Evolutionary conservation across 176 grass and related monocot genomes (phyloP).

Genomic region (Hsuehochloa calcarea): DNA sequence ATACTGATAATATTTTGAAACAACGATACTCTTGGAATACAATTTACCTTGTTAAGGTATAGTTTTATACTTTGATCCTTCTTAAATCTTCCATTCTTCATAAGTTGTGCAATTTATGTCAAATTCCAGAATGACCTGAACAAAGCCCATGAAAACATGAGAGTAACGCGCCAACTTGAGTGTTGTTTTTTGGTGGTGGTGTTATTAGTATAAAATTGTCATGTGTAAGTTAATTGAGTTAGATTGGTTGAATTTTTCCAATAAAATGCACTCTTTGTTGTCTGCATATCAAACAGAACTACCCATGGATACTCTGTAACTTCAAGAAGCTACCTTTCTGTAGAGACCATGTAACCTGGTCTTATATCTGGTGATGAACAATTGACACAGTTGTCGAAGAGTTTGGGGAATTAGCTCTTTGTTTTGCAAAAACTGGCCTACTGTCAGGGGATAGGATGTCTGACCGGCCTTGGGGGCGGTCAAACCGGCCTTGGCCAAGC

Average conservation of each 20-base stretch:
- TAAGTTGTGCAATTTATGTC: neutral
- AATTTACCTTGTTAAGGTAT: conserved; percentile 9
- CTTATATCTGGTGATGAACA: too few species aligned
- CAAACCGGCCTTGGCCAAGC: too few species aligned
- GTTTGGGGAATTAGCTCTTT: too few species aligned
- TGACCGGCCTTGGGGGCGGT: too few species aligned
- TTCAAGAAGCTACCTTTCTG: neutral
- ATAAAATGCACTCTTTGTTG: neutral
- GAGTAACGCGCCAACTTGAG: neutral
- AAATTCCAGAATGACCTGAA: neutral
- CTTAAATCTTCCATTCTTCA: neutral
- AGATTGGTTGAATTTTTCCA: conserved; percentile 26
- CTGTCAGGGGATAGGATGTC: too few species aligned
- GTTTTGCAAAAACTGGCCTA: too few species aligned
- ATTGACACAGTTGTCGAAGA: too few species aligned
- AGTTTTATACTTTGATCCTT: neutral
- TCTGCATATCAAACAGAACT: neutral
- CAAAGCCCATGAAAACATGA: neutral
- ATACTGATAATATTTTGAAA: neutral
- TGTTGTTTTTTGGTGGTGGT: neutral
- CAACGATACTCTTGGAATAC: neutral
- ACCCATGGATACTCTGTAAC: neutral
- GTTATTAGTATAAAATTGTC: neutral
- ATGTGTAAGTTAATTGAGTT: neutral
- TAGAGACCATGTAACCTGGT: neutral